These are phyloP conservation scores for Lasiosphaeria miniovina DNA, from an alignment of 495 filamentous ascomycete genomes.

Conservation along the genomic window DNA sequence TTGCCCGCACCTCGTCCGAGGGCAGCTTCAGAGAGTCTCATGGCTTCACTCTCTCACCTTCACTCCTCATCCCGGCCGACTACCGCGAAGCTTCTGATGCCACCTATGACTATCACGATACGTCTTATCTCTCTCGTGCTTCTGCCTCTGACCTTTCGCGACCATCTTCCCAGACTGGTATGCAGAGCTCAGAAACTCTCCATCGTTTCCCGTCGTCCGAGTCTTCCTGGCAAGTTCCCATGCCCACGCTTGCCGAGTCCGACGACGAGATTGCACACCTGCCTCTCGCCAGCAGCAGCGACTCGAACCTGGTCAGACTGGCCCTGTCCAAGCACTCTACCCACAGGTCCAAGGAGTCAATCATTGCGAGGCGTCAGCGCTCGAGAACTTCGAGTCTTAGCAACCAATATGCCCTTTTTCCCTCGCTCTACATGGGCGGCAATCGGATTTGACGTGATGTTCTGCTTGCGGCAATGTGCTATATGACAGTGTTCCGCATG, in stretches of 20 bases:
- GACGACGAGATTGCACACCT: slow-evolving; percentile 14
- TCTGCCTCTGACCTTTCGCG: slow-evolving; percentile 40
- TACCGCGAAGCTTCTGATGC: slow-evolving; percentile 41
- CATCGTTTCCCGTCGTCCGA: slow-evolving; percentile 27
- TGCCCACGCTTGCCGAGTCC: slow-evolving; percentile 33
- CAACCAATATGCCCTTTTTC: slow-evolving; percentile 44
- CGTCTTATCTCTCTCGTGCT: slow-evolving; percentile 38
- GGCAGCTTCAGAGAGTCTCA: slow-evolving; percentile 55
- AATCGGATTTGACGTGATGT: background rate
- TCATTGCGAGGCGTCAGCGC: slow-evolving; percentile 26
- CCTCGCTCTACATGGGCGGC: slow-evolving; percentile 15
- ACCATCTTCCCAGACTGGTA: slow-evolving; percentile 30
- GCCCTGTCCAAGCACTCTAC: slow-evolving; percentile 19
- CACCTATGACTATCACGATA: slow-evolving; percentile 31
- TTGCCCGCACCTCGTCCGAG: slow-evolving; percentile 38
- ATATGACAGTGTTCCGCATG: no score
- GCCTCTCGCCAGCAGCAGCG: slow-evolving; percentile 26
- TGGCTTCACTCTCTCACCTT: slow-evolving; percentile 53
- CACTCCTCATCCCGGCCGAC: slow-evolving; percentile 51
- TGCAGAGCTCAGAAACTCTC: slow-evolving; percentile 27
- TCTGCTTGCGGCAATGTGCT: no score
- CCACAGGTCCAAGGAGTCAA: slow-evolving; percentile 26
- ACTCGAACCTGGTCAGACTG: slow-evolving; percentile 27
- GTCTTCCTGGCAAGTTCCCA: slow-evolving; percentile 23
- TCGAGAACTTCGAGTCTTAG: slow-evolving; percentile 36